A percentile compares a stretch with the other conserved stretches of the same genome.
Evolutionary conservation across 2,329 filamentous ascomycete genomes (phyloP).

Genomic region (Phialophora chinensis): DNA sequence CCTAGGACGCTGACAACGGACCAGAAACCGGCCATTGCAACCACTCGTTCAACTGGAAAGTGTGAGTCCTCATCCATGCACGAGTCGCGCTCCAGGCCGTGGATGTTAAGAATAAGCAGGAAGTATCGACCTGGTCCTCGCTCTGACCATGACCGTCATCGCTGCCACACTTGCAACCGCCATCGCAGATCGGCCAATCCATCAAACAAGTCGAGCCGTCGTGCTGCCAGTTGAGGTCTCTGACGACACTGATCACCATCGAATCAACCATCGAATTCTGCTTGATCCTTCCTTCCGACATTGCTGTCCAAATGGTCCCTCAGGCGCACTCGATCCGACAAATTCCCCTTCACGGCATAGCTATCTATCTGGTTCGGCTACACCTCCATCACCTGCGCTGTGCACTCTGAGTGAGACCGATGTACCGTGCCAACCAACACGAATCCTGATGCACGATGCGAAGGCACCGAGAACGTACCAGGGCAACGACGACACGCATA

Average conservation of each 20-base stretch:
- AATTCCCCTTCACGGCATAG: neutral
- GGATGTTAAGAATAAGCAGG: neutral
- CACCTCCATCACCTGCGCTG: neutral
- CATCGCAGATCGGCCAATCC: neutral
- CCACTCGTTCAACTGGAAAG: conserved; percentile 14
- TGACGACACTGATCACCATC: neutral
- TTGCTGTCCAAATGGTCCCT: neutral
- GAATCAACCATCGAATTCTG: neutral
- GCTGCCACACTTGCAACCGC: conserved; percentile 3
- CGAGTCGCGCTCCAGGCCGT: neutral
- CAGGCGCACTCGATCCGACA: neutral
- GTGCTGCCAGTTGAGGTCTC: neutral
- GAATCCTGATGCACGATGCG: too few relatives aligned
- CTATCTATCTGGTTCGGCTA: neutral
- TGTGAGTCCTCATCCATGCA: neutral
- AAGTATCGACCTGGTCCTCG: neutral
- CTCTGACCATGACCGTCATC: neutral
- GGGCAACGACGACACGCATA: neutral
- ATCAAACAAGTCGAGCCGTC: neutral
- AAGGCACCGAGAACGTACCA: neutral
- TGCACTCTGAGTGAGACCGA: too few relatives aligned
- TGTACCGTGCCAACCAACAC: too few relatives aligned
- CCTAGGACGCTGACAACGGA: neutral
- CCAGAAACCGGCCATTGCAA: neutral
- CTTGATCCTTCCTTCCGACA: neutral